phyloP scores from a whole-genome alignment of 2,329 filamentous ascomycete genomes.

The Stagonosporopsis vannaccii region DNA sequence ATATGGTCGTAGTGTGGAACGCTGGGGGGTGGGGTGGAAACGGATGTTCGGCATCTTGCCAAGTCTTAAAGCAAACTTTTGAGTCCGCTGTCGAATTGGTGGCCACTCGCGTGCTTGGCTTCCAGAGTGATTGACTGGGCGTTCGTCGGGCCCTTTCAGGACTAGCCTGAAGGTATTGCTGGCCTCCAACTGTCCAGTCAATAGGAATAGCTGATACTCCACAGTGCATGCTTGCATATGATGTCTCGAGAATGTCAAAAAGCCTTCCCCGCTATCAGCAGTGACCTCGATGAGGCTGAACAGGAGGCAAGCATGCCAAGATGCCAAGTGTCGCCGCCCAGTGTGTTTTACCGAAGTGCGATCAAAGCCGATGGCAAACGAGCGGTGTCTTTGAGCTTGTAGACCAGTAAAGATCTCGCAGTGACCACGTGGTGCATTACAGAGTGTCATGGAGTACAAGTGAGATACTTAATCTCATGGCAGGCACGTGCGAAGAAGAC shows the following conservation, averaged over 20 bases:
- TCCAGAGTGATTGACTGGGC: not conserved
- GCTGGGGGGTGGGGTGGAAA: not conserved
- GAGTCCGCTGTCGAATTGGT: not conserved
- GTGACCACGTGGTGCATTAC: too few species aligned
- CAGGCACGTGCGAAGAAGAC: too few species aligned
- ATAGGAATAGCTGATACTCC: too few species aligned
- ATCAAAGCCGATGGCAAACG: too few species aligned
- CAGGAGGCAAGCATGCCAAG: not conserved
- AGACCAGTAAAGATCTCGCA: too few species aligned
- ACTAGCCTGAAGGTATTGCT: not conserved
- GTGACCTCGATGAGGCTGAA: not conserved
- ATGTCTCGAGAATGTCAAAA: too few species aligned
- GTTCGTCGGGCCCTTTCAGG: not conserved
- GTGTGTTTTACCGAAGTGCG: not conserved
- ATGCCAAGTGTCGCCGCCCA: not conserved
- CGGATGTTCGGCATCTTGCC: slow-evolving; percentile 13
- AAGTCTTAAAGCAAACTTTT: slow-evolving; percentile 6
- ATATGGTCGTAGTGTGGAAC: not conserved
- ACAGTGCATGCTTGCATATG: not conserved
- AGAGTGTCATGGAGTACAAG: too few species aligned
- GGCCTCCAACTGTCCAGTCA: too few species aligned
- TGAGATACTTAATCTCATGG: too few species aligned
- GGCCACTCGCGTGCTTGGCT: slow-evolving; percentile 7
- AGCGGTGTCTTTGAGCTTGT: too few species aligned
- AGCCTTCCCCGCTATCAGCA: not conserved